phyloP scores from a whole-genome alignment of 768 basidiomycete genomes.

The Amanita pseudoporphyria region DNA sequence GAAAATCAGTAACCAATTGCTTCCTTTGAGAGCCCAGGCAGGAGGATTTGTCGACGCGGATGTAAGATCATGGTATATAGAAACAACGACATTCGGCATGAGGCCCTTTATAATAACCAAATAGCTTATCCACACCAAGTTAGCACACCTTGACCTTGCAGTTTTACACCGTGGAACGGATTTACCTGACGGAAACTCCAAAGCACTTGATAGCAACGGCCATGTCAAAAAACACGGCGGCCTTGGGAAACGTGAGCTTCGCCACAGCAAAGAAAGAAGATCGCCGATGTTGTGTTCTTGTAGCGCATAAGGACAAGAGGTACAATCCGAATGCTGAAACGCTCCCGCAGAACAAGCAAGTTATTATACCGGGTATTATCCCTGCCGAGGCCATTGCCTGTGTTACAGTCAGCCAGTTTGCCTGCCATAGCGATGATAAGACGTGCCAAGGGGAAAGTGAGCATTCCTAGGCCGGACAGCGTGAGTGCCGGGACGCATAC shows the following conservation, averaged over 20 bases:
- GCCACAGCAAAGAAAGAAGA: slow-evolving; percentile 80
- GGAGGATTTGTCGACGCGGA: slow-evolving; percentile 58
- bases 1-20: slow-evolving; percentile 74
- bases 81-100: slow-evolving; percentile 82
- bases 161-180: slow-evolving; percentile 9
- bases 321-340: slow-evolving; percentile 84
- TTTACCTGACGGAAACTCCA: slow-evolving; percentile 86
- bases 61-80: slow-evolving; percentile 72
- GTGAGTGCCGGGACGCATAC: neutral
- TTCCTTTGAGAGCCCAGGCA: slow-evolving; percentile 64
- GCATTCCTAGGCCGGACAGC: slow-evolving; percentile 59
- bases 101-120: slow-evolving; percentile 89
- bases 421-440: slow-evolving; percentile 1
- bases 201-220: slow-evolving; percentile 97
- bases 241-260: slow-evolving; percentile 81
- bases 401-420: slow-evolving; percentile 6
- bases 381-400: slow-evolving; percentile 90
- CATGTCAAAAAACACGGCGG: slow-evolving; percentile 82
- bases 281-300: slow-evolving; percentile 59
- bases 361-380: slow-evolving; percentile 81
- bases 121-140: slow-evolving; percentile 37
- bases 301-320: slow-evolving; percentile 77
- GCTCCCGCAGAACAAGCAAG: slow-evolving; percentile 72
- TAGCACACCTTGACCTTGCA: neutral
- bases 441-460: slow-evolving; percentile 76